Evolutionary conservation across 495 filamentous ascomycete species (phyloP), one percentile per base, ranked within the genome.

Genomic region (Annulohypoxylon maeteangense): DNA sequence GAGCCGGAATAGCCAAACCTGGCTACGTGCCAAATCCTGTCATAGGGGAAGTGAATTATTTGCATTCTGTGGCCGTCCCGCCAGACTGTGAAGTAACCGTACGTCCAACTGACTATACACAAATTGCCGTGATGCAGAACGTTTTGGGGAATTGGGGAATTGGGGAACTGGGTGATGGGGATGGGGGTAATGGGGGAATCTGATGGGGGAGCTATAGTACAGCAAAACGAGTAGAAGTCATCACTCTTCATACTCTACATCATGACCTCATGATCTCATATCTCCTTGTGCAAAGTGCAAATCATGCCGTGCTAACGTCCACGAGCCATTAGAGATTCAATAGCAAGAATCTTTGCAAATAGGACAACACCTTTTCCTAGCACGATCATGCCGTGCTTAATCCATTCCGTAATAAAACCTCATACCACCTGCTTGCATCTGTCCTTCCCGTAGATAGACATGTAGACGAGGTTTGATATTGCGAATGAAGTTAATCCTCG

Each of bases 401-500:
- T 32, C 12, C 50, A 16, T 16, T 31, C 25, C n/a, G 11, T 7
- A 50, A 50, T 29, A 14, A 29, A 50, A 50, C 22, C 27, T 18
- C 12, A 23, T 51, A 4, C 23, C 23, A 29, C 2, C n/a, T 1
- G 16, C 29, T 7, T 11, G 27, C n/a, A 54, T 23, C n/a, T 16
- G 47, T 29, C 5, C 23, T 31, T 29, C 25, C 7, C 7, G 7
- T 48, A 16, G 4, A 0, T n/a, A 16, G 50, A 11, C 29, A 34
- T 22, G 12, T 16, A 34, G 16, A 54, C 27, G 29, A 54, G 5
- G 7, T 7, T 3, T 2, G 29, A 34, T 4, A 34, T 54, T 14
- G 18, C 8, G 48, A 31, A 14, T 16, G 48, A 3, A 12, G 12
- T 70, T 73, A 77, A 31, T 79, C 76, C 16, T 76, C 72, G 7